These are phyloP conservation scores for Raphanus sativus DNA, from an alignment of 345 rosid species.

Conservation along the genomic window DNA sequence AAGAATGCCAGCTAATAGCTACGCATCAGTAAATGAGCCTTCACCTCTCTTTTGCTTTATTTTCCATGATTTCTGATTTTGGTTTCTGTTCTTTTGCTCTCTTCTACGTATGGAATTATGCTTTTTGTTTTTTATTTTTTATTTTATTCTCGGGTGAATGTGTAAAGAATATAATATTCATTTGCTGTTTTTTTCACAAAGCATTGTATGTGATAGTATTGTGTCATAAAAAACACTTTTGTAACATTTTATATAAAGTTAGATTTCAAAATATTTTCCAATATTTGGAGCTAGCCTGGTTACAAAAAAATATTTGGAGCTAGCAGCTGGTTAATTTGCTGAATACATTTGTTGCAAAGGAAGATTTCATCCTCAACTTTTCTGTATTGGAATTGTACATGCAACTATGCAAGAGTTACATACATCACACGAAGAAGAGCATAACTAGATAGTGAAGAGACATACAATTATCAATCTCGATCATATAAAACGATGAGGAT, in stretches of 20 bases:
- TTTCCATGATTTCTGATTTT: neutral
- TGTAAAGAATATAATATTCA: neutral
- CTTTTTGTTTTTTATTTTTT: neutral
- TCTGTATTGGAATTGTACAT: neutral
- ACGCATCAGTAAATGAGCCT: conserved; percentile 29
- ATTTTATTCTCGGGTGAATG: neutral
- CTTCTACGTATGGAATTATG: neutral
- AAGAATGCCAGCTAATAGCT: conserved; percentile 17
- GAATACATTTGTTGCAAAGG: neutral
- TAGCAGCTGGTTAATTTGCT: neutral
- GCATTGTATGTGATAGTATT: neutral
- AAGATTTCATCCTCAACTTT: neutral
- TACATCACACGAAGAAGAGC: neutral
- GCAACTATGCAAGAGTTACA: neutral
- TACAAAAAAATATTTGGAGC: neutral
- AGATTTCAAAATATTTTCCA: neutral
- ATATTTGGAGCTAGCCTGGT: neutral
- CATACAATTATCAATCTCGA: neutral
- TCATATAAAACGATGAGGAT: neutral
- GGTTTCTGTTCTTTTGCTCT: conserved; percentile 12
- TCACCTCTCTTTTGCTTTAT: conserved; percentile 22
- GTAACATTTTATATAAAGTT: neutral
- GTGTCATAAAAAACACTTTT: neutral
- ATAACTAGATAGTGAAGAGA: neutral
- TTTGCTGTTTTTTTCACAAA: neutral